These are phyloP conservation scores for Colletotrichum lindemuthianum DNA, from an alignment of 2,329 filamentous ascomycete genomes.

Conservation along the genomic window DNA sequence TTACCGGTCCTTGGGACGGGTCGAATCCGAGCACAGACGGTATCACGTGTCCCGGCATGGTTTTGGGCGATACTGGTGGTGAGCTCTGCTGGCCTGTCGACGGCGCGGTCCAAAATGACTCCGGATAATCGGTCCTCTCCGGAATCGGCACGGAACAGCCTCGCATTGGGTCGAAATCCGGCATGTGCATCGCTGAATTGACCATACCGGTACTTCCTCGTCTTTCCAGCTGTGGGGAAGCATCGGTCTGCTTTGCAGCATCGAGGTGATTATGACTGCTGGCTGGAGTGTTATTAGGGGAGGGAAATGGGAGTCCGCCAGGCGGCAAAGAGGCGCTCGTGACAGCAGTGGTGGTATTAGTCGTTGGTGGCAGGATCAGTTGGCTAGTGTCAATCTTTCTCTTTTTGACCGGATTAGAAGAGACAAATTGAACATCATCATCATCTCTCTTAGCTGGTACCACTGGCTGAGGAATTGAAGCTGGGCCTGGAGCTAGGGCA, in stretches of 20 bases:
- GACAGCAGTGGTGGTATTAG: not conserved
- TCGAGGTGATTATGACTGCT: slow-evolving; percentile 6
- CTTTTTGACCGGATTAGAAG: slow-evolving; percentile 54
- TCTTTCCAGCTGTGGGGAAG: slow-evolving; percentile 34
- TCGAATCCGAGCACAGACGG: slow-evolving; percentile 16
- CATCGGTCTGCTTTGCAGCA: slow-evolving; percentile 7
- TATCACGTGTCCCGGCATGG: slow-evolving; percentile 33
- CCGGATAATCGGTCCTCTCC: slow-evolving; percentile 45
- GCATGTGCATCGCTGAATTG: slow-evolving; percentile 39
- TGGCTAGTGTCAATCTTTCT: slow-evolving; percentile 30
- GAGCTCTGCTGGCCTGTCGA: slow-evolving; percentile 40
- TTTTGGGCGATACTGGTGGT: slow-evolving; percentile 50
- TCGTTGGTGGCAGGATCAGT: slow-evolving; percentile 16
- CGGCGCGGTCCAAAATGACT: slow-evolving; percentile 31
- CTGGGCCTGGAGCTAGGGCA: not conserved
- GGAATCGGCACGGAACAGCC: slow-evolving; percentile 48
- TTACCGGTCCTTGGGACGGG: not conserved
- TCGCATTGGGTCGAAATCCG: slow-evolving; percentile 43
- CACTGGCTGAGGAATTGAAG: not conserved
- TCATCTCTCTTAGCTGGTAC: slow-evolving; percentile 45
- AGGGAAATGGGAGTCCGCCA: not conserved
- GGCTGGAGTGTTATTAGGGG: not conserved
- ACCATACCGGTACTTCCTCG: slow-evolving; percentile 47
- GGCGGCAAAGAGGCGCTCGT: not conserved
- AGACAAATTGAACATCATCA: slow-evolving; percentile 57